Evolutionary conservation across 1,139 yeast species (phyloP), one percentile per base, ranked within the genome.

Genomic region (Taphrina deformans): DNA sequence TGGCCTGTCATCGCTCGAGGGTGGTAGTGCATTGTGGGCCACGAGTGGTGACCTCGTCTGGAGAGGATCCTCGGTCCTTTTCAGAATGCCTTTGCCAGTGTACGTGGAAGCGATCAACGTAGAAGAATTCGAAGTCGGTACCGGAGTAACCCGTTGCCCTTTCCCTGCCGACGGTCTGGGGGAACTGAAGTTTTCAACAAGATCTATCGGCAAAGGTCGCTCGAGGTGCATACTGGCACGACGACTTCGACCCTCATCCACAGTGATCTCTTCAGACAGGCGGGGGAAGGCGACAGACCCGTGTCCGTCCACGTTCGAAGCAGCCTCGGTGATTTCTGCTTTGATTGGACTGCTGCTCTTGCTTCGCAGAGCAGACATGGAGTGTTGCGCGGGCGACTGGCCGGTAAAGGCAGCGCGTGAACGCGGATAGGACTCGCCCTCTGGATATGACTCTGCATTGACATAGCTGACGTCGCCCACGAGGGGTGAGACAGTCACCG

Each of bases 201-300:
- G 41, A 21, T 48, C 63, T 9, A 35, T 40, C 6, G 63, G 63
- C 63, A 59, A 38, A 3, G 63, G 56, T 24, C 63, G 40, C 31
- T 59, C 63, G 10, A 59, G 56, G 21, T 59, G 63, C 63, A 59
- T 59, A 44, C 63, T 59, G 14, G 50, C 56, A 10, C 63, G 63
- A n/a, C 63, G 48, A 24, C 41, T 40, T 16, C 55, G 51, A 16
- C n/a, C 50, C 16, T 59, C 63, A 16, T 50, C 56, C 16, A 33
- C 56, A 21, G 35, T 44, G 24, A 59, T 48, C 31, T 59, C 63
- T 21, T 59, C 50, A 24, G 56, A 48, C 9, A 59, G 24, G 10
- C 63, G 38, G 1, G 63, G 63, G 38, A 59, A 59, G 5, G 45
- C 56, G 12, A 59, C 46, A 16, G 63, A 59, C 2, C 63, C 63